phyloP scores from a whole-genome alignment of 345 rosid genomes.

The Hevea brasiliensis region DNA sequence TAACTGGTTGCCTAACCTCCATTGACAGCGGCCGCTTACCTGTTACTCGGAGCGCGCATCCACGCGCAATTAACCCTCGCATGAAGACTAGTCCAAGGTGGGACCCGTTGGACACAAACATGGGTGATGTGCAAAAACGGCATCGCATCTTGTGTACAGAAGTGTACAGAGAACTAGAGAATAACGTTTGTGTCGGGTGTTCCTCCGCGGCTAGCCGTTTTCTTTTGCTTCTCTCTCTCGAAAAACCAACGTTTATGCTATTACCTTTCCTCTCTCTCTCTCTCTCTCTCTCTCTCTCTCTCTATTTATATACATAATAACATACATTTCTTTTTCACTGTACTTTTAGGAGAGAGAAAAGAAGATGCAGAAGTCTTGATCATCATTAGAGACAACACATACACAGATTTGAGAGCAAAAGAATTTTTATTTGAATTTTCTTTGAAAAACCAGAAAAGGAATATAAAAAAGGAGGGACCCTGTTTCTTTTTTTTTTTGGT shows the following conservation, averaged over 20 bases:
- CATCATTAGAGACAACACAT: slow-evolving; percentile 38
- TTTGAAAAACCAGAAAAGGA: slow-evolving; percentile 1
- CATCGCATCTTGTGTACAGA: slow-evolving; percentile 11
- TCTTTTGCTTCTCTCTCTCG: slow-evolving; percentile 40
- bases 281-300: slow-evolving; percentile 9
- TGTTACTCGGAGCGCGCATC: slow-evolving; percentile 23
- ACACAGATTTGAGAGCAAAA: slow-evolving; percentile 1
- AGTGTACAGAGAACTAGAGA: slow-evolving; percentile 21
- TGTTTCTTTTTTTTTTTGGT: not conserved
- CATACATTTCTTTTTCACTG: slow-evolving; percentile 30
- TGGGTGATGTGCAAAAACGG: slow-evolving; percentile 7
- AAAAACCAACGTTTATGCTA: slow-evolving; percentile 41
- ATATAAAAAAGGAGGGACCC: slow-evolving; percentile 1
- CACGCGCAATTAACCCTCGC: slow-evolving; percentile 13
- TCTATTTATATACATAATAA: slow-evolving; percentile 10
- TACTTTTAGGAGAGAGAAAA: slow-evolving; percentile 24
- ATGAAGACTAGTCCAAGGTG: not conserved
- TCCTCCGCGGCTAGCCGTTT: slow-evolving; percentile 39
- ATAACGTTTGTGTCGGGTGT: slow-evolving; percentile 45
- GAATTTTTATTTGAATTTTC: not conserved
- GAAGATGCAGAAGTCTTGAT: slow-evolving; percentile 14
- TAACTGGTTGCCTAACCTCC: slow-evolving; percentile 15
- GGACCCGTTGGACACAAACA: slow-evolving; percentile 3
- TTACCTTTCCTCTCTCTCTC: slow-evolving; percentile 6
- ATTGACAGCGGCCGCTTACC: slow-evolving; percentile 31